Base-by-base conservation (phyloP, 441 rosid species). In the Arabidopsis hybrid region DNA sequence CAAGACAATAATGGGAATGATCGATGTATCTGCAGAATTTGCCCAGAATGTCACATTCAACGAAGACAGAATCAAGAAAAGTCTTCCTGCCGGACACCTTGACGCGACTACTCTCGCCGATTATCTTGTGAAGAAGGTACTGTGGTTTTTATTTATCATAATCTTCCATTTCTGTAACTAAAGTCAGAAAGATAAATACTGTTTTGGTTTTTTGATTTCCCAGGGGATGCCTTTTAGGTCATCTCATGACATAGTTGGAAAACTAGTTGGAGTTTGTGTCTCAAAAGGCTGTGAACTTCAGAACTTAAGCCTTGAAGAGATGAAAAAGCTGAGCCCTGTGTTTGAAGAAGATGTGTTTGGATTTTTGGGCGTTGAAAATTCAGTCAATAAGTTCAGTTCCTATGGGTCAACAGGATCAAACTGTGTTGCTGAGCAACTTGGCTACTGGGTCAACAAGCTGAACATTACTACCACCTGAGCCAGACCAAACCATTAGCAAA, bases 61-160 rank as follows among this genome's bases (percentile, higher is more conserved):
- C 50, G 16, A 52, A 69, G 84, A 82, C 40, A 90, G 88, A 78
- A 88, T 95, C 73, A 83, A 74, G 60, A 88, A 79, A 83, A 84
- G 91, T 70, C 84, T 95, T 61, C 98, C 97, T 0, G 92, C 96
- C 2, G 99, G 98, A 67, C 85, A 88, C 78, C 97, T 95, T 53
- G 98, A 95, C 73, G 97, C 99, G 32, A 92, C 99, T 42, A 92
- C 98, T 40, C 91, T 95, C 3, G 99, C 98, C 0, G 99, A 95
- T 82, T 95, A 92, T 81, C 96, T 95, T 12, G 98, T 95, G 45
- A 85, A 85, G 69, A 95, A 92, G 96, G 99, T 76, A 87, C 68
- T 83, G 52, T 35, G 14, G 62, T 57, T 75, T 64, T 62, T 3
- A 8, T n/a, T 53, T 8, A 5, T 42, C 38, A 43, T 51, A 16